Conservation (phyloP, 345 rosid species). For the Salix exigua region DNA sequence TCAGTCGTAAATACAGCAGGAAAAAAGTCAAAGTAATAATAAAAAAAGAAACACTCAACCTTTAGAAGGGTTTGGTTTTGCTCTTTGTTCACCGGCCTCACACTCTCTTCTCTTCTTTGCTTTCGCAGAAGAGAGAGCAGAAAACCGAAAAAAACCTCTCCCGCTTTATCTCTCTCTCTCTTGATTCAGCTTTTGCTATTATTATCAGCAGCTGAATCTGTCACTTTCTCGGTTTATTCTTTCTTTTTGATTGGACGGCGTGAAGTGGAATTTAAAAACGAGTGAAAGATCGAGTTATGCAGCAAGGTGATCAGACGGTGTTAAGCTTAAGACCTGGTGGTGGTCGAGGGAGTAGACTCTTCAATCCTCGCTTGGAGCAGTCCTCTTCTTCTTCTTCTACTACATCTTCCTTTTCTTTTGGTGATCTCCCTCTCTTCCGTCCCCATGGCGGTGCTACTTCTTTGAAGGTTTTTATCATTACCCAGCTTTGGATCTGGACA, state of each 20-base stretch:
- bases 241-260: constrained; percentile 25
- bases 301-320: constrained; percentile 89
- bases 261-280: constrained; percentile 27
- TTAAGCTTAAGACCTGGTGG: constrained; percentile 99
- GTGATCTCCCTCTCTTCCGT: constrained; percentile 70
- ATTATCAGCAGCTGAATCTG: constrained; percentile 28
- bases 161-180: neutral
- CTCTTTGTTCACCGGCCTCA: constrained; percentile 14
- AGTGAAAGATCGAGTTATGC: constrained; percentile 65
- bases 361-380: constrained; percentile 54
- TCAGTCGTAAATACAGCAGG: neutral
- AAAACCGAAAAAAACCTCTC: neutral
- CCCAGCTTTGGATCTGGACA: constrained; percentile 42
- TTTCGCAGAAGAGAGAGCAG: constrained; percentile 51
- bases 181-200: neutral
- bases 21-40: neutral
- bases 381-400: constrained; percentile 33
- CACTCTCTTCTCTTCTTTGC: constrained; percentile 41
- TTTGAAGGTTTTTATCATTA: constrained; percentile 31
- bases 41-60: neutral
- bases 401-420: constrained; percentile 45
- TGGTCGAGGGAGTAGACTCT: constrained; percentile 84
- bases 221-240: neutral
- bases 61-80: constrained; percentile 43
- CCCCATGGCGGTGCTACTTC: constrained; percentile 58